These are phyloP conservation scores for Ophiocordyceps polyrhachis-furcata DNA, from an alignment of 2,329 filamentous ascomycete species.

Conservation along the genomic window DNA sequence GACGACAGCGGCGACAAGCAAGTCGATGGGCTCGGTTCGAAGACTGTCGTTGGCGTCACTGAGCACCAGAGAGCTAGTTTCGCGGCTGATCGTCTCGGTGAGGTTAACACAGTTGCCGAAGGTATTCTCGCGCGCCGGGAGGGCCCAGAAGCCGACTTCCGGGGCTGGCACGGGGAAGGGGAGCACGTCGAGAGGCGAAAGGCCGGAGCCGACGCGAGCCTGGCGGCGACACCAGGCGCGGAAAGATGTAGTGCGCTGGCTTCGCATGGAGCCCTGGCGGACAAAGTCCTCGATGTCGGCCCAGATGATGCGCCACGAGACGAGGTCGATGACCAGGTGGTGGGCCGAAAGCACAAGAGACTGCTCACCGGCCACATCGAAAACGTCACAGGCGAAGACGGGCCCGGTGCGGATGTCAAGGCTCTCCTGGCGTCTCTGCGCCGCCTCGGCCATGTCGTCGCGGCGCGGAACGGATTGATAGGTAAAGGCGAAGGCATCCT, in stretches of 20 bases:
- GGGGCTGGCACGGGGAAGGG: constrained; percentile 3
- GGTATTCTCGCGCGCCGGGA: constrained; percentile 2
- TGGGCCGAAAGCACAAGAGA: constrained; percentile 4
- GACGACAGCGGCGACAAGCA: constrained; percentile 16
- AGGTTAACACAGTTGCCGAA: constrained; percentile 1
- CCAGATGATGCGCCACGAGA: constrained; percentile 25
- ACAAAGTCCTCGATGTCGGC: constrained; percentile 5
- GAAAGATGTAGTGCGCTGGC: constrained; percentile 10
- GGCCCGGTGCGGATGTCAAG: constrained; percentile 5
- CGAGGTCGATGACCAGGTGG: constrained; percentile 20
- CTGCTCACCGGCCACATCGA: constrained; percentile 2
- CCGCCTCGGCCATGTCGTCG: neutral
- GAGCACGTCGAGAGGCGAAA: constrained; percentile 1
- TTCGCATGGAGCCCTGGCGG: constrained; percentile 1
- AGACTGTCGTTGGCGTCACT: constrained; percentile 11
- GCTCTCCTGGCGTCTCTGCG: constrained; percentile 1
- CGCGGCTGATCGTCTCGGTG: constrained; percentile 3
- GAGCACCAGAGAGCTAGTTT: constrained; percentile 3
- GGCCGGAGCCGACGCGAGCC: neutral
- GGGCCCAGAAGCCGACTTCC: constrained; percentile 6
- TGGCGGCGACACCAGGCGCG: constrained; percentile 13
- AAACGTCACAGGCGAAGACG: constrained; percentile 6
- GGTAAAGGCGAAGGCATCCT: constrained; percentile 1
- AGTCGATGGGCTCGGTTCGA: constrained; percentile 17
- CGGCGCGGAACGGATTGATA: neutral